Conservation (phyloP, 1,284 basidiomycete genomes). For the Caloboletus firmus region DNA sequence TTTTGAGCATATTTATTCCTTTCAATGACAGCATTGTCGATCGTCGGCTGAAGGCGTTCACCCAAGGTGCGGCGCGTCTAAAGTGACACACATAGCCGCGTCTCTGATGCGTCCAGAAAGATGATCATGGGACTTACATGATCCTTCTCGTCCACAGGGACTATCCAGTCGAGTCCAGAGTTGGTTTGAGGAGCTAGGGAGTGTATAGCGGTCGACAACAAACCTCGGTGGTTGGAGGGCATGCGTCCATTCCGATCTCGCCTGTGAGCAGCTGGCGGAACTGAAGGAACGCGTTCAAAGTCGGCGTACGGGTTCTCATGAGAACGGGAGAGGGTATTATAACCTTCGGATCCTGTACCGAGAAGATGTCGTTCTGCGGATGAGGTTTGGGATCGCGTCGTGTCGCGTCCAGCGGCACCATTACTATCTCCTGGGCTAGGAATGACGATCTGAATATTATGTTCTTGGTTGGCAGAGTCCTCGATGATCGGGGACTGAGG, state of each 20-base stretch:
- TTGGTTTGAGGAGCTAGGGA: neutral
- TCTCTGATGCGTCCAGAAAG: neutral
- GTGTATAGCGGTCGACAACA: neutral
- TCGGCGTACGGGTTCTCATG: slow-evolving; percentile 10
- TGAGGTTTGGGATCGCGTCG: neutral
- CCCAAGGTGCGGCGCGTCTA: slow-evolving; percentile 37
- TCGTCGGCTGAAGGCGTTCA: slow-evolving; percentile 47
- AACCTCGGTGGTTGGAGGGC: slow-evolving; percentile 8
- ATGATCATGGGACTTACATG: slow-evolving; percentile 11
- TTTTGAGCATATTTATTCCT: slow-evolving; percentile 43
- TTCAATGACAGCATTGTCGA: slow-evolving; percentile 42
- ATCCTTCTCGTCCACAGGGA: slow-evolving; percentile 26
- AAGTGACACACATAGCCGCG: neutral
- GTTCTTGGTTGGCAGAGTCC: slow-evolving; percentile 1
- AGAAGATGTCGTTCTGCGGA: slow-evolving; percentile 15
- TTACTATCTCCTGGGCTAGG: neutral
- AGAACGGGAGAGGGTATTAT: neutral
- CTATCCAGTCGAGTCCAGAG: slow-evolving; percentile 30
- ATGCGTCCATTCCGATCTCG: slow-evolving; percentile 18
- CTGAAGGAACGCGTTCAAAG: slow-evolving; percentile 10
- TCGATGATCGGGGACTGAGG: neutral
- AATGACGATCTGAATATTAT: neutral
- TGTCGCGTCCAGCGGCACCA: neutral
- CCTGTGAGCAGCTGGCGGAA: slow-evolving; percentile 6
- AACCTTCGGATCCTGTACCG: slow-evolving; percentile 4